phyloP scores from a whole-genome alignment of 495 filamentous ascomycete species.

The Aspergillus saccharolyticus region DNA sequence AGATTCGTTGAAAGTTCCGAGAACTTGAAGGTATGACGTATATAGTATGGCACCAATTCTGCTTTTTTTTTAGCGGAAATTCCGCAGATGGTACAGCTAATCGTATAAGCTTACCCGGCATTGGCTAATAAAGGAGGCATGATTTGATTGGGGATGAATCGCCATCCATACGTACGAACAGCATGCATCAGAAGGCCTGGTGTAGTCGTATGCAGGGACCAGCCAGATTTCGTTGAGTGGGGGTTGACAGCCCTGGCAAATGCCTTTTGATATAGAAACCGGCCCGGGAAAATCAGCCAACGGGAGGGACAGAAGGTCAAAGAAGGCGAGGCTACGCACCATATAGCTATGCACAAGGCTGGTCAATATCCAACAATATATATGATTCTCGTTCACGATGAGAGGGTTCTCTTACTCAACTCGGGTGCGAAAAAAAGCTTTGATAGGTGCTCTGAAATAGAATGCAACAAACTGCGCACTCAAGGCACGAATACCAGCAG shows the following conservation, averaged over 20 bases:
- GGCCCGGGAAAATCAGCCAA: conserved; percentile 21
- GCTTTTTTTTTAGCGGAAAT: background rate
- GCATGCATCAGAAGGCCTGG: conserved; percentile 76
- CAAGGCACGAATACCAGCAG: conserved; percentile 73
- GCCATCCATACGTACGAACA: conserved; percentile 74
- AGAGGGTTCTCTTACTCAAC: conserved; percentile 68
- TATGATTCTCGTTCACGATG: conserved; percentile 1
- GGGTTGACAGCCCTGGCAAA: conserved; percentile 68
- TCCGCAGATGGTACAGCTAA: background rate
- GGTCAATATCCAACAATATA: conserved; percentile 20
- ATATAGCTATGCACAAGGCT: conserved; percentile 45
- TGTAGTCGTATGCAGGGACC: conserved; percentile 70
- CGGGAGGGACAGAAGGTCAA: background rate
- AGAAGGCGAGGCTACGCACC: conserved; percentile 33
- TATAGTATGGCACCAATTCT: conserved; percentile 82
- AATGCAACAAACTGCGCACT: conserved; percentile 76
- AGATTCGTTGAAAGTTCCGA: conserved; percentile 68
- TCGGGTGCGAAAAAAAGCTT: conserved; percentile 81
- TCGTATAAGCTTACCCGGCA: conserved; percentile 44
- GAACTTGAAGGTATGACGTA: conserved; percentile 77
- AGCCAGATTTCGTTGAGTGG: conserved; percentile 48
- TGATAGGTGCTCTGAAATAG: conserved; percentile 83
- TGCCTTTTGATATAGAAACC: conserved; percentile 37
- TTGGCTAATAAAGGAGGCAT: conserved; percentile 84
- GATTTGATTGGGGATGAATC: conserved; percentile 81